phyloP scores from a whole-genome alignment of 2,329 filamentous ascomycete genomes.

The Phyllachora maydis region DNA sequence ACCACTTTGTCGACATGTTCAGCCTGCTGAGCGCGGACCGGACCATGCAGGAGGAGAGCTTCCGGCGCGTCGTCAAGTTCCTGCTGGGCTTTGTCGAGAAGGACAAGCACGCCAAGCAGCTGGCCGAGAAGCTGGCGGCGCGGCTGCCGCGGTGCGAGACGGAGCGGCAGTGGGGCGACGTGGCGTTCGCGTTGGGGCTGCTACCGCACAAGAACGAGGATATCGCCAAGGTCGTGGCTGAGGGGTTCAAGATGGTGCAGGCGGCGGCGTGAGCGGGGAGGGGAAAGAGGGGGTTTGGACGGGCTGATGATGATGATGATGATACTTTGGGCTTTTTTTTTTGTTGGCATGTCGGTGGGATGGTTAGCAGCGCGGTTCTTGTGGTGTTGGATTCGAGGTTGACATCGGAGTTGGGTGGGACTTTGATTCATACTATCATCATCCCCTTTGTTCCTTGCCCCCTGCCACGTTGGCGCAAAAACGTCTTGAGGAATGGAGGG shows the following conservation, averaged over 20 bases:
- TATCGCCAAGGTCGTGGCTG: constrained; percentile 54
- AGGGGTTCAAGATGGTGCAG: constrained; percentile 57
- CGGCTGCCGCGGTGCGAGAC: constrained; percentile 70
- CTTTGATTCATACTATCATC: no score
- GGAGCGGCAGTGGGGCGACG: constrained; percentile 94
- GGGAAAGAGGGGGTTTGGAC: no score
- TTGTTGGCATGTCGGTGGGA: not conserved
- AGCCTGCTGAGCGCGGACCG: constrained; percentile 70
- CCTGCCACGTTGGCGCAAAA: no score
- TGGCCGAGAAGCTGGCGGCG: constrained; percentile 81
- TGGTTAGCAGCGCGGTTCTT: not conserved
- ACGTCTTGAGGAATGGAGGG: no score
- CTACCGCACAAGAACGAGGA: constrained; percentile 89
- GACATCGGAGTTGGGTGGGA: no score
- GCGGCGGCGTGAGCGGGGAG: constrained; percentile 27
- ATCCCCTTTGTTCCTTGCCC: no score
- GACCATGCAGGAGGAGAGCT: constrained; percentile 62
- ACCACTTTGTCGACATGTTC: constrained; percentile 99
- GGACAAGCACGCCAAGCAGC: constrained; percentile 94
- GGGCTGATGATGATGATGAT: constrained; percentile 30
- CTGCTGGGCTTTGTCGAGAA: constrained; percentile 93
- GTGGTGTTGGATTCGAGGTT: no score
- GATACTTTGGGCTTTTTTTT: constrained; percentile 4
- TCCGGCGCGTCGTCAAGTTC: constrained; percentile 79
- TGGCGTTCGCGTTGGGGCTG: constrained; percentile 75